Evolutionary conservation across 768 basidiomycete genomes (phyloP), one percentile per base, ranked within the genome.

Genomic region (Hysterangium stoloniferum): DNA sequence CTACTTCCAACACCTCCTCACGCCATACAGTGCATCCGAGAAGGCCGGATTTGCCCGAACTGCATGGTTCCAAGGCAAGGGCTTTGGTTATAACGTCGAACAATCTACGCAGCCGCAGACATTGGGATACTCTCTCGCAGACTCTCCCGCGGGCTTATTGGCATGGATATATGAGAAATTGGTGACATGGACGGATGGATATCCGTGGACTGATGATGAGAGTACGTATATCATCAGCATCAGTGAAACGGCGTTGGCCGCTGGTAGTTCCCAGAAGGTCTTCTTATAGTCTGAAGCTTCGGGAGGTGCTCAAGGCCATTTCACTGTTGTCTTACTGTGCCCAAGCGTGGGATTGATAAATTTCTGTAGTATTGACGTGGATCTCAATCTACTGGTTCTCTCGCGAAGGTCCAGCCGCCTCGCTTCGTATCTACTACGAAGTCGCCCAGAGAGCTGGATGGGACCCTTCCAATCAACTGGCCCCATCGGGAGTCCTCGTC

Each of bases 381-480:
- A 60, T 79, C 17, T 79, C 77, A 2, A 67, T 79, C 9, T 79
- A 75, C 57, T 74, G 69, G 66, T 79, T 82, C 62, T 80, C 79
- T 7, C 71, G 73, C 6, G 68, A 73, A 0, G 79, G 79, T 0
- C 79, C 82, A 4, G 70, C 78, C 2, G 78, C 80, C 0, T 75
- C 80, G 0, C 19, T 75, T 7, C 68, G 79, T 11, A 79, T 80
- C 25, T 83, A 82, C 60, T 80, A 74, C 57, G 82, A 82, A 56
- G 55, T 47, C 9, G 31, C 7, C 20, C 44, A 27, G 37, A 19
- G 52, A 52, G 33, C 53, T 40, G 17, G 33, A 52, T 19, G 22
- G 55, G 11, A 24, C 8, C 32, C 25, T 47, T 22, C 22, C 13
- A 1, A 45, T 13, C 50, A 46, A 19, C n/a, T n/a, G n/a, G n/a